Evolutionary conservation across 129 eudicot species (phyloP).

Genomic region (Flaveria linearis): DNA sequence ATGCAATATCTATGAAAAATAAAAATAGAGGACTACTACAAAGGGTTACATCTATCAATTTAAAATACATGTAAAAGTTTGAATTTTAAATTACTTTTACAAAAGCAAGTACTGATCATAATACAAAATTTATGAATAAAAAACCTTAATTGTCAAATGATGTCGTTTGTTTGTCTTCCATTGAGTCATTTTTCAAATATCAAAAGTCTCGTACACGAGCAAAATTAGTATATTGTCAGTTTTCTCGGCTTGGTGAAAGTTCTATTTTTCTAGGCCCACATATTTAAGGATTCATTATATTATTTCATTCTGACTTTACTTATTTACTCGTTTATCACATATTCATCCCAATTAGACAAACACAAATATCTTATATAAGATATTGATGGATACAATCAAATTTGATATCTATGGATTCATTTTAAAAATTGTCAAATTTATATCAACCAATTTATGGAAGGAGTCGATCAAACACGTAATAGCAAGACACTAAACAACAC

Average conservation of each 20-base stretch:
- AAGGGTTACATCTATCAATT: background rate
- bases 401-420: no score
- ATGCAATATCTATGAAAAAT: no score
- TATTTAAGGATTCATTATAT: background rate
- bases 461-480: no score
- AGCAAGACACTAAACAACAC: no score
- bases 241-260: background rate
- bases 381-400: no score
- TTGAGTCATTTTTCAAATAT: background rate
- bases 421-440: no score
- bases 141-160: background rate
- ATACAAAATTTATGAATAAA: background rate
- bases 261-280: background rate
- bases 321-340: no score
- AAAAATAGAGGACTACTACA: background rate
- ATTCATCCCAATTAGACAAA: no score
- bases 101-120: background rate
- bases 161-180: background rate
- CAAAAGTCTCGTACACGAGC: background rate
- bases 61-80: background rate
- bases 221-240: background rate
- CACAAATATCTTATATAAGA: no score
- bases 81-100: background rate
- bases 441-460: no score
- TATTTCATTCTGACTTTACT: no score